phyloP scores from a whole-genome alignment of 495 filamentous ascomycete genomes.

The Lineolata rhizophorae region DNA sequence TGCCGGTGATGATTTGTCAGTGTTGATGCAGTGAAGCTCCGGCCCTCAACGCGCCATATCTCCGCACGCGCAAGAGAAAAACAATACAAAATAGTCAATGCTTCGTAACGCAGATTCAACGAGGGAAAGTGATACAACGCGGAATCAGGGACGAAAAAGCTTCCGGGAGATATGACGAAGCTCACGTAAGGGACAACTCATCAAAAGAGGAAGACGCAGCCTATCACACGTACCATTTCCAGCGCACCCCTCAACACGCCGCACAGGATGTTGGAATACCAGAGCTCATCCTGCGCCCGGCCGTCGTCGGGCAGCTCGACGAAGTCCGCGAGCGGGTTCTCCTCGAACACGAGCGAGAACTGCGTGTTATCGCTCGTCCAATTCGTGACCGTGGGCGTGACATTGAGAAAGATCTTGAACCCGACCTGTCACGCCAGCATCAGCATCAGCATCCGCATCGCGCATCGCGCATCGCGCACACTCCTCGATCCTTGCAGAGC shows the following conservation, averaged over 20 bases:
- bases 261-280: constrained; percentile 95
- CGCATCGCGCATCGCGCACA: not conserved
- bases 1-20: too few relatives aligned
- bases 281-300: constrained; percentile 84
- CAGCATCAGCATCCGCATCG: constrained; percentile 1
- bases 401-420: constrained; percentile 97
- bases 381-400: constrained; percentile 85
- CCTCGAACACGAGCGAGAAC: constrained; percentile 88
- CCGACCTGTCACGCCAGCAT: constrained; percentile 40
- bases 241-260: constrained; percentile 75
- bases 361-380: constrained; percentile 92
- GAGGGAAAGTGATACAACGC: too few relatives aligned
- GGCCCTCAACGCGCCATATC: too few relatives aligned
- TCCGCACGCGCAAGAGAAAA: too few relatives aligned
- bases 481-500: not conserved
- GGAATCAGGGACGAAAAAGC: not conserved
- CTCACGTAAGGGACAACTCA: constrained; percentile 4
- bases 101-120: too few relatives aligned
- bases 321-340: constrained; percentile 92
- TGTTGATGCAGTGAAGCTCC: too few relatives aligned
- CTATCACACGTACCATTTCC: constrained; percentile 53
- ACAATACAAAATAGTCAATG: too few relatives aligned
- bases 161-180: not conserved
- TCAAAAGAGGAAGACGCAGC: not conserved
- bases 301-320: constrained; percentile 95